Percentiles rank a stretch among this genome's conserved stretches.
Evolutionary conservation across 2,329 filamentous ascomycete genomes (phyloP).

Genomic region (Torrubiella hemipterigena): DNA sequence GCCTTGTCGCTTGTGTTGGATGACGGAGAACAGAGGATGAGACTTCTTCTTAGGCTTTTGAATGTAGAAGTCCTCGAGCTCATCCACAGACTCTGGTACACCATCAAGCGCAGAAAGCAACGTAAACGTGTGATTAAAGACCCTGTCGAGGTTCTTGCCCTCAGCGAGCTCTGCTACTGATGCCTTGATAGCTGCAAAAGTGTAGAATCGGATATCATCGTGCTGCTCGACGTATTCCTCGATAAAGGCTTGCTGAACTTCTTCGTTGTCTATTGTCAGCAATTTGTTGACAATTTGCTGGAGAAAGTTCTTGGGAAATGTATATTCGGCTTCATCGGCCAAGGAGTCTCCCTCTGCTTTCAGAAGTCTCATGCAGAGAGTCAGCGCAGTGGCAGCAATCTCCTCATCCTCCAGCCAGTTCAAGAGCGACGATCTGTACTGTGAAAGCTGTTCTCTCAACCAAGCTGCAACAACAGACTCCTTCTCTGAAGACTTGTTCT

Average conservation of each 20-base stretch:
- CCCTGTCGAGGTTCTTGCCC: constrained; percentile 9
- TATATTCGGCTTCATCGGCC: constrained; percentile 48
- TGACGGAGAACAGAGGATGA: constrained; percentile 51
- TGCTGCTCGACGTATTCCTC: constrained; percentile 68
- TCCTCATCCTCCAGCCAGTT: constrained; percentile 49
- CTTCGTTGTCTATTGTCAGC: constrained; percentile 43
- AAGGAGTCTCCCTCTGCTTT: constrained; percentile 64
- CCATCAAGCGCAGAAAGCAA: constrained; percentile 57
- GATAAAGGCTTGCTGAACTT: constrained; percentile 59
- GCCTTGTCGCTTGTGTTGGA: constrained; percentile 64
- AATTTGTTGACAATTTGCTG: constrained; percentile 50
- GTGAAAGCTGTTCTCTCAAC: constrained; percentile 62
- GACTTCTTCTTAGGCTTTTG: constrained; percentile 53
- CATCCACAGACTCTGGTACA: constrained; percentile 54
- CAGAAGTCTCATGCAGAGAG: constrained; percentile 69
- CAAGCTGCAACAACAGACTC: constrained; percentile 65
- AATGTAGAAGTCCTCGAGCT: constrained; percentile 59
- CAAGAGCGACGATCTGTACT: constrained; percentile 55
- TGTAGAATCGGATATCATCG: constrained; percentile 77
- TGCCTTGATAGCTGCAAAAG: constrained; percentile 58
- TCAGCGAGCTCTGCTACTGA: constrained; percentile 13
- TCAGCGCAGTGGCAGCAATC: constrained; percentile 59
- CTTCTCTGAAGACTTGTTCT: constrained; percentile 56
- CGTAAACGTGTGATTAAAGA: constrained; percentile 47
- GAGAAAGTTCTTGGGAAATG: constrained; percentile 59